These are phyloP conservation scores for Larix kaempferi DNA, from an alignment of 75 land plant species.

Conservation along the genomic window DNA sequence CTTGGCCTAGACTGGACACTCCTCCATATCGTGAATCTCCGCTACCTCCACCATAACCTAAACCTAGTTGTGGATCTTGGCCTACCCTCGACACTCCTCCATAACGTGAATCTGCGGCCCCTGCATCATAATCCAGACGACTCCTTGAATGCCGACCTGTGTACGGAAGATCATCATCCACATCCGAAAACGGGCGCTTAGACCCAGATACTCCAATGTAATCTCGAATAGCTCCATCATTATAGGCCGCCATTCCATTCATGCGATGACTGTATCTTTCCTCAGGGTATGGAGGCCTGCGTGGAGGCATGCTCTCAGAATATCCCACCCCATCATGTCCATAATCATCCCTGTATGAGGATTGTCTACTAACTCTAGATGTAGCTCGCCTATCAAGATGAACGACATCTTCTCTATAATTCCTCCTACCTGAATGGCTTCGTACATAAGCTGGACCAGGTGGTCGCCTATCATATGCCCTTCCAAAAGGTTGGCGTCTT, in stretches of 20 bases:
- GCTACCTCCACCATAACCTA: no score
- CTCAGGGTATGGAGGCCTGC: neutral
- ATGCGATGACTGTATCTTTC: neutral
- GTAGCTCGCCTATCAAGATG: neutral
- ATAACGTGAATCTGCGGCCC: neutral
- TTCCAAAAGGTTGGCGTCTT: neutral
- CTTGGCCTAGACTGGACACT: no score
- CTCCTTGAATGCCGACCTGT: neutral
- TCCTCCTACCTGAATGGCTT: neutral
- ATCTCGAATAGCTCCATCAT: constrained; percentile 3
- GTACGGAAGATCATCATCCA: neutral
- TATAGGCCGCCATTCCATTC: neutral
- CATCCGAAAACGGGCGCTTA: constrained; percentile 13
- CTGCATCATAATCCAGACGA: neutral
- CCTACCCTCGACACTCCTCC: no score
- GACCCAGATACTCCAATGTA: neutral
- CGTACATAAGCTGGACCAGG: neutral
- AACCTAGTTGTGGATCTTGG: no score
- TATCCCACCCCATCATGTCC: neutral
- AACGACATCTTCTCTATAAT: constrained; percentile 1
- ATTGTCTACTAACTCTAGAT: neutral
- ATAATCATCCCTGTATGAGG: neutral
- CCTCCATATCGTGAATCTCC: no score
- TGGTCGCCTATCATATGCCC: neutral
- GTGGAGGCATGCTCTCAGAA: neutral